A percentile compares a stretch with the other conserved stretches of the same genome.
Conservation (phyloP, 495 filamentous ascomycete genomes). For the Pyrenula aspistea region DNA sequence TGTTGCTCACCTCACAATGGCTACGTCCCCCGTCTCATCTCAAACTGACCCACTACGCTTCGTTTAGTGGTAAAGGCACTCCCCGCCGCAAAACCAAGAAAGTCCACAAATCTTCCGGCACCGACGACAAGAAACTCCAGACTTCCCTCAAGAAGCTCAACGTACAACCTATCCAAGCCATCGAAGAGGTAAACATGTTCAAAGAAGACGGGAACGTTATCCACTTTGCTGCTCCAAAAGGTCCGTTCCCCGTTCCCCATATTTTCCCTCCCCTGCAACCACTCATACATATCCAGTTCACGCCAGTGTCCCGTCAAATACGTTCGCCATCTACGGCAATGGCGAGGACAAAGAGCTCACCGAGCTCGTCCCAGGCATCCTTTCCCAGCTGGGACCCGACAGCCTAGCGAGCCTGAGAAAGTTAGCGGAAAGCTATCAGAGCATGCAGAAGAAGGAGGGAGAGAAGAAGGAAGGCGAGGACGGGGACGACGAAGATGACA, state of each 20-base stretch:
- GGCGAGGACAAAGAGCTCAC: slow-evolving; percentile 99
- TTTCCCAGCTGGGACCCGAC: slow-evolving; percentile 98
- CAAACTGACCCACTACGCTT: background rate
- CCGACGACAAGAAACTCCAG: slow-evolving; percentile 99
- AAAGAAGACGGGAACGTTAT: slow-evolving; percentile 99
- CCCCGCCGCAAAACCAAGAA: slow-evolving; percentile 97
- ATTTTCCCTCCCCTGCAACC: too few relatives aligned
- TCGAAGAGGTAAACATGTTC: slow-evolving; percentile 99
- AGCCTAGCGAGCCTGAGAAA: slow-evolving; percentile 95
- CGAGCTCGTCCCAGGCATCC: slow-evolving; percentile 96
- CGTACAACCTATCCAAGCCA: slow-evolving; percentile 93
- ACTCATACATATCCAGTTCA: slow-evolving; percentile 50
- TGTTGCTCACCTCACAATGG: background rate
- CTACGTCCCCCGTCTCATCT: background rate
- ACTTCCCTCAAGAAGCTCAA: slow-evolving; percentile 88
- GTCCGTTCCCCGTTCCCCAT: too few relatives aligned
- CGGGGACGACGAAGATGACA: slow-evolving; percentile 71
- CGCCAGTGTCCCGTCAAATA: slow-evolving; percentile 90
- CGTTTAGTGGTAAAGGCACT: slow-evolving; percentile 85
- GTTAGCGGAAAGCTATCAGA: slow-evolving; percentile 98
- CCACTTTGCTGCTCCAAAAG: slow-evolving; percentile 94
- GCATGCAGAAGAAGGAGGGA: slow-evolving; percentile 88
- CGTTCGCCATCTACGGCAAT: slow-evolving; percentile 97
- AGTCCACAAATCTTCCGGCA: slow-evolving; percentile 76
- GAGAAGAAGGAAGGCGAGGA: slow-evolving; percentile 65